Base-by-base conservation (phyloP, 192 early-diverging fungal species). In the Dissophora ornata region DNA sequence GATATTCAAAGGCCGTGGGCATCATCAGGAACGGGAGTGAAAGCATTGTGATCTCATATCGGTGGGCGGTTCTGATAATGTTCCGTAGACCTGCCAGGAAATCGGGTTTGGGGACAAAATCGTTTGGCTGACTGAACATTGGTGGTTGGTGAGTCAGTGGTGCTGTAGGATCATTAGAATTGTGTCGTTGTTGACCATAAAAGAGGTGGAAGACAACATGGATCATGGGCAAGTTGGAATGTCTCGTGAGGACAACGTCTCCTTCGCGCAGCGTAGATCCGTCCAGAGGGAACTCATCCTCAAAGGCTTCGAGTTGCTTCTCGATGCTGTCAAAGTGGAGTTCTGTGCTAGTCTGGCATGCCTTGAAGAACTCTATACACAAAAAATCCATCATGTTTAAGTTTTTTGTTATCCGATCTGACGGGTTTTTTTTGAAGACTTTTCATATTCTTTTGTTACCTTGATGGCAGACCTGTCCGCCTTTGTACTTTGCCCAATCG, bases 171-270 rank as follows among this genome's bases (percentile, higher is more conserved):
- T n/a, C n/a, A n/a, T n/a, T n/a, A n/a, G n/a, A n/a, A 38, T 38
- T 6, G 36, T 38, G 36, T 38, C 13, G 36, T 6, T 38, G 36
- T 38, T 38, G 36, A 15, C 64, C 83, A 52, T 91, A 82, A 44
- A 94, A 80, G 44, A 94, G 69, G 51, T 93, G 92, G 68, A 93
- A 94, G 32, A 91, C 87, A 3, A 91, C 83, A 57, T 94, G 91
- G 21, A 86, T 78, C 49, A 88, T 67, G 9, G 91, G 90, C 25
- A 94, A 41, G 62, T 94, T 93, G 21, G 91, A 91, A 69, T 94
- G 93, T 28, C 82, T 62, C 15, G 93, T 93, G 18, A 93, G 79
- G 44, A 94, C 87, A 68, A 92, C 90, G 48, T 92, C 89, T 9
- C 90, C 88, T 75, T 66, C 59, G 7, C 48, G 55, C 1, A 84